Evolutionary conservation across 352 stramenopile species (phyloP).

Genomic region (Peronospora farinosa): DNA sequence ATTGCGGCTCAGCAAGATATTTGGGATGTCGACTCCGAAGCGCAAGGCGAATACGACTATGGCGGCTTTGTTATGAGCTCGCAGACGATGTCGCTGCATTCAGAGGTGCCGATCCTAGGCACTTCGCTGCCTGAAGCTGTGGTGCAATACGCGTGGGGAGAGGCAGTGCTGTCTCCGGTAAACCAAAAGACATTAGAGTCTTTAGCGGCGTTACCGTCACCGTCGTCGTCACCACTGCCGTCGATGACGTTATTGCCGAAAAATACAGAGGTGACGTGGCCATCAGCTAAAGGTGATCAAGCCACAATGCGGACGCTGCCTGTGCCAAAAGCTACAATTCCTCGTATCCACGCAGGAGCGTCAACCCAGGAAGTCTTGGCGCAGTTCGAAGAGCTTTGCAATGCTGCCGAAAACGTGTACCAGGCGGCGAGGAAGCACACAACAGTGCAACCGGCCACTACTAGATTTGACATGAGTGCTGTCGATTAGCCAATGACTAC

Average conservation of each 20-base stretch:
- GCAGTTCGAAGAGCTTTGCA: constrained; percentile 33
- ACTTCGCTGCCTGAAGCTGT: constrained; percentile 26
- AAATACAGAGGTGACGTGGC: constrained; percentile 9
- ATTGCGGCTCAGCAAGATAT: constrained; percentile 9
- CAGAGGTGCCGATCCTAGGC: constrained; percentile 9
- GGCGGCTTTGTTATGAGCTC: constrained; percentile 14
- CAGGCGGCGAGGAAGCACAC: constrained; percentile 27
- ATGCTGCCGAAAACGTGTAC: constrained; percentile 31
- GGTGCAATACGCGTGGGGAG: constrained; percentile 32
- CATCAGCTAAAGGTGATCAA: constrained; percentile 5
- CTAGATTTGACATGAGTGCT: constrained; percentile 29
- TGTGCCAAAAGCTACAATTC: constrained; percentile 19
- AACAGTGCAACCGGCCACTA: not conserved
- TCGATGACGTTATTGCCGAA: constrained; percentile 15
- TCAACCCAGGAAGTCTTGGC: constrained; percentile 29
- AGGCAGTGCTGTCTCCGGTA: constrained; percentile 19
- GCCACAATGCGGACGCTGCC: constrained; percentile 18
- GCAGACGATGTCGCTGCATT: constrained; percentile 5
- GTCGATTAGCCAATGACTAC: constrained; percentile 15
- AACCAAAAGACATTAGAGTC: constrained; percentile 5
- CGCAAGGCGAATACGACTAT: constrained; percentile 14
- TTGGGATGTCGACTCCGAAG: constrained; percentile 24
- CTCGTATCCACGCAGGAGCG: constrained; percentile 24
- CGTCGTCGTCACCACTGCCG: constrained; percentile 19
- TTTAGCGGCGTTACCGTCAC: constrained; percentile 15